Percentiles rank a stretch among this genome's conserved stretches.
Evolutionary conservation across 306 rosid species (phyloP).

Genomic region (Vigna unguiculata): DNA sequence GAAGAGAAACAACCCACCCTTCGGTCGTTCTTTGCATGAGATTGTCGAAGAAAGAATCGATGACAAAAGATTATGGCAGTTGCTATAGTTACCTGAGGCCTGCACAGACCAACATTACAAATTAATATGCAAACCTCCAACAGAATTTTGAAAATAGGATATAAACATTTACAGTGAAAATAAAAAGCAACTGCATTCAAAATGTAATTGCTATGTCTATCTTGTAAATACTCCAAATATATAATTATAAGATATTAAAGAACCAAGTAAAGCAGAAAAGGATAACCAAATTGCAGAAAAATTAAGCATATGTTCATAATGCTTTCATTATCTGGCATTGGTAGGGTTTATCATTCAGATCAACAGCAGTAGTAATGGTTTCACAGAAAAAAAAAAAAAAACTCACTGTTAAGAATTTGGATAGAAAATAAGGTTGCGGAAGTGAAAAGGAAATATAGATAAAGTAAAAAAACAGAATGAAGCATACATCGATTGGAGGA

Average conservation of each 20-base stretch:
- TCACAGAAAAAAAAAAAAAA: constrained; percentile 23
- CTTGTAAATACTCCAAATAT: constrained; percentile 10
- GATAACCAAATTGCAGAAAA: constrained; percentile 13
- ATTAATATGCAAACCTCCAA: constrained; percentile 40
- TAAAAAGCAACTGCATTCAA: constrained; percentile 32
- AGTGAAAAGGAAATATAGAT: background rate
- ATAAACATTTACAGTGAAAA: constrained; percentile 22
- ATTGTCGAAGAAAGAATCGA: constrained; percentile 64
- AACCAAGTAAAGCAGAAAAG: constrained; percentile 20
- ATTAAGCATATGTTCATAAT: constrained; percentile 4
- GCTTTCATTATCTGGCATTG: constrained; percentile 24
- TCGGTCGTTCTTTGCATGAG: constrained; percentile 59
- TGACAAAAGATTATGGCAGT: constrained; percentile 65
- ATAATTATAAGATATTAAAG: constrained; percentile 19
- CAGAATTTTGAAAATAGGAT: constrained; percentile 26
- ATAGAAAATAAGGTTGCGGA: background rate
- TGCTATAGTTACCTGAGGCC: constrained; percentile 67
- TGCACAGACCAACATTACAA: constrained; percentile 47
- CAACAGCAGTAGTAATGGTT: constrained; percentile 17
- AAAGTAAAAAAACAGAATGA: constrained; percentile 11
- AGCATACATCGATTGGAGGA: constrained; percentile 21
- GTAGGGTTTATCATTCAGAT: constrained; percentile 18
- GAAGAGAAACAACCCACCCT: constrained; percentile 57
- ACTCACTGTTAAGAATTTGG: background rate
- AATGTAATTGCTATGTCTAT: constrained; percentile 12